These are phyloP conservation scores for Dendryphion nanum DNA, from an alignment of 2,329 filamentous ascomycete species.

Conservation along the genomic window DNA sequence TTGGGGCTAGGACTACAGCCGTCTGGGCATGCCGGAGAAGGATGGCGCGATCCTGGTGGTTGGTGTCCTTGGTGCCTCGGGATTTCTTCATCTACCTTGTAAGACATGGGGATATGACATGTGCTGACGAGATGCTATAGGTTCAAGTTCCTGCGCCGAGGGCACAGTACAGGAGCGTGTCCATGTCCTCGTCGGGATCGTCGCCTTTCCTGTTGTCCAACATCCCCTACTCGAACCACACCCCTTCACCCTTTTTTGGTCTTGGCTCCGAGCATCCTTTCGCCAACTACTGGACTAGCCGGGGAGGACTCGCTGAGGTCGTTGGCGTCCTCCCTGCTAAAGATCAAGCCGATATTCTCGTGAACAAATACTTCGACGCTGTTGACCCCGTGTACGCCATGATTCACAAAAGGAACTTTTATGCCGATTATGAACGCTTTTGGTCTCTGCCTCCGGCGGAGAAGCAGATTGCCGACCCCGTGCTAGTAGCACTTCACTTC, in stretches of 20 bases:
- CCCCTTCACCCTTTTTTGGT: conserved; percentile 76
- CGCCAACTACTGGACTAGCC: conserved; percentile 81
- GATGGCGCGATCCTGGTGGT: too few relatives aligned
- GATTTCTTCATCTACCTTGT: too few relatives aligned
- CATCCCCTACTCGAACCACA: conserved; percentile 68
- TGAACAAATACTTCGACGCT: conserved; percentile 53
- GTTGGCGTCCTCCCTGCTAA: conserved; percentile 74
- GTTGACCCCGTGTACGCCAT: conserved; percentile 82
- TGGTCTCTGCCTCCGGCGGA: conserved; percentile 63
- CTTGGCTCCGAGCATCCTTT: conserved; percentile 77
- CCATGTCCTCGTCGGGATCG: conserved; percentile 40
- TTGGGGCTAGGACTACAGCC: too few relatives aligned
- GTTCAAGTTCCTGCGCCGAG: conserved; percentile 28
- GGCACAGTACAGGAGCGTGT: conserved; percentile 31
- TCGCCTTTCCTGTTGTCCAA: conserved; percentile 64
- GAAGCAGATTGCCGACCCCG: conserved; percentile 62
- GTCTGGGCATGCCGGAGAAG: too few relatives aligned
- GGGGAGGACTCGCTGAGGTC: conserved; percentile 72
- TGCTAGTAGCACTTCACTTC: conserved; percentile 71
- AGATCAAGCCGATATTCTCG: conserved; percentile 69
- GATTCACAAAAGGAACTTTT: conserved; percentile 72
- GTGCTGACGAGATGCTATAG: too few relatives aligned
- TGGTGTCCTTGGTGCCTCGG: too few relatives aligned
- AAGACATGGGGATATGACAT: too few relatives aligned
- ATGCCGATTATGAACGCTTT: conserved; percentile 75